phyloP scores from a whole-genome alignment of 2,329 filamentous ascomycete genomes.

The Diaporthe nobilis region DNA sequence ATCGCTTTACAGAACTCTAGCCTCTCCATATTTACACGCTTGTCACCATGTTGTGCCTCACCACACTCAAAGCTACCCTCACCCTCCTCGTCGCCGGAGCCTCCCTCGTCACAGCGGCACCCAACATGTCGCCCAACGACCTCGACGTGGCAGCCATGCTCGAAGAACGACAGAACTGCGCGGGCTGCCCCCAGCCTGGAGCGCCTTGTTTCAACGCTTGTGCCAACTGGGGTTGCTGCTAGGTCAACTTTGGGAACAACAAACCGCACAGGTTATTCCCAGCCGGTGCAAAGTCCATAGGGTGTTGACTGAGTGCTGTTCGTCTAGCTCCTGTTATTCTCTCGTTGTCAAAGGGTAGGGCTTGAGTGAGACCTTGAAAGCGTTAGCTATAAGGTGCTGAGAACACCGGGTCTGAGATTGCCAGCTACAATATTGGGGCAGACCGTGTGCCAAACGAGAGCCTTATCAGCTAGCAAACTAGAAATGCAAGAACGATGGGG shows the following conservation, averaged over 20 bases:
- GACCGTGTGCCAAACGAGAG: no score
- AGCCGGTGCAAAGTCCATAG: neutral
- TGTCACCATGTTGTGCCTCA: neutral
- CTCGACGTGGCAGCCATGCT: neutral
- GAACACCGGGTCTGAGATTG: no score
- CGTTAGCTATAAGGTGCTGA: no score
- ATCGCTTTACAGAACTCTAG: neutral
- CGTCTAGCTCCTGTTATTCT: no score
- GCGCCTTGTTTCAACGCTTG: slow-evolving; percentile 1
- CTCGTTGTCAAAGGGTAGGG: no score
- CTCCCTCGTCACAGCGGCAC: neutral
- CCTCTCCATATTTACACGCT: neutral
- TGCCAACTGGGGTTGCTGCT: slow-evolving; percentile 4
- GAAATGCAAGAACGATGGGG: no score
- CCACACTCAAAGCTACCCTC: neutral
- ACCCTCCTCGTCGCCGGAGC: neutral
- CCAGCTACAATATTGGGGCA: no score
- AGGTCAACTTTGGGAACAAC: neutral
- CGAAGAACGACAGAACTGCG: neutral
- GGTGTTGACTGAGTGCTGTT: no score
- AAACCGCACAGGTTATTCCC: neutral
- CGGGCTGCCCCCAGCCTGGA: neutral
- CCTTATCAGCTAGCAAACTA: no score
- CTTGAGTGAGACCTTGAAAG: no score
- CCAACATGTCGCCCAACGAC: slow-evolving; percentile 15